Percentiles rank a stretch among this genome's conserved stretches.
phyloP scores from a whole-genome alignment of 1,284 basidiomycete species.

The Clitocybe nebularis region DNA sequence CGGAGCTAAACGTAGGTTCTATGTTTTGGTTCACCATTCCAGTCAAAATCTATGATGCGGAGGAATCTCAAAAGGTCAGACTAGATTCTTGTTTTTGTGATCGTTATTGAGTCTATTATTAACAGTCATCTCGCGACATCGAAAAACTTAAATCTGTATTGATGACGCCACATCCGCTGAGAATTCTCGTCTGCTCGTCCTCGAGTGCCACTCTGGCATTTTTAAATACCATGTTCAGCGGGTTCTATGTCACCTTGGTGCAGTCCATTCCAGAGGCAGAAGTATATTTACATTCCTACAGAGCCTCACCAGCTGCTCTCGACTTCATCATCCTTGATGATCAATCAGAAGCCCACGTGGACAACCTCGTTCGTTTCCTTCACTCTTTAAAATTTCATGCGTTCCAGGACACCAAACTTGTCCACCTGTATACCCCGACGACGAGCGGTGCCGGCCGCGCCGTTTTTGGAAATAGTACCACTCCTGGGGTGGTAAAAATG shows the following conservation, averaged over 20 bases:
- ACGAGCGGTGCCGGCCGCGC: conserved; percentile 48
- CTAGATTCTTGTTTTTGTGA: background rate
- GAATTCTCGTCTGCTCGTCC: conserved; percentile 53
- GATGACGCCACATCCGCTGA: conserved; percentile 40
- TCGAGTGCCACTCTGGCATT: conserved; percentile 55
- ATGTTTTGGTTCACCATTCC: conserved; percentile 71
- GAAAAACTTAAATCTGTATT: conserved; percentile 41
- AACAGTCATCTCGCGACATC: conserved; percentile 39
- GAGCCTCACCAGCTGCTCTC: conserved; percentile 31
- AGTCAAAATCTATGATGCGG: conserved; percentile 50
- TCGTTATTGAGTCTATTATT: background rate
- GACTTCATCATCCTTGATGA: conserved; percentile 67
- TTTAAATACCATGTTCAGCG: conserved; percentile 51
- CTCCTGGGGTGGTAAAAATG: conserved; percentile 59
- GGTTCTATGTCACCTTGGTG: conserved; percentile 44
- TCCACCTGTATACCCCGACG: conserved; percentile 69
- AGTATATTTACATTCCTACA: conserved; percentile 32
- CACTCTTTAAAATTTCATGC: conserved; percentile 32
- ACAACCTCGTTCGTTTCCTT: conserved; percentile 48
- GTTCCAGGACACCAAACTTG: conserved; percentile 54
- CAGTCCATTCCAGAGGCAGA: conserved; percentile 45
- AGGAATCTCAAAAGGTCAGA: conserved; percentile 49
- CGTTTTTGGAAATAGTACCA: conserved; percentile 44
- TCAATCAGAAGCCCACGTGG: conserved; percentile 54
- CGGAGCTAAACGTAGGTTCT: conserved; percentile 58